These are phyloP conservation scores for Blastocystis sp. DNA, from an alignment of 352 stramenopile genomes.

Conservation along the genomic window DNA sequence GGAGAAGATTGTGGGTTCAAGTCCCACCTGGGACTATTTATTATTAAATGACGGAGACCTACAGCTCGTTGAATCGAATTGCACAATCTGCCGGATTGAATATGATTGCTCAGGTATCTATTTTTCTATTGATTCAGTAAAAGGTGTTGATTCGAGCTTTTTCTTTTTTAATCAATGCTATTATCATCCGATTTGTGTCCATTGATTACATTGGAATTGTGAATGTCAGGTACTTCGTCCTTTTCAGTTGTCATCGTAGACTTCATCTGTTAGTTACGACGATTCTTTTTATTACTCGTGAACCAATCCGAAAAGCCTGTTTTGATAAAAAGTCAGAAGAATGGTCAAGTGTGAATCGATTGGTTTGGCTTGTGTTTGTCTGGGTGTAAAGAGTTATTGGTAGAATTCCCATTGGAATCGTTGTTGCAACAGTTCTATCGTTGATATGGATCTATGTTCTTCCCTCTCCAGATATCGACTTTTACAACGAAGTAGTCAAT, in stretches of 20 bases:
- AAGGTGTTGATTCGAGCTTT: slow-evolving; percentile 34
- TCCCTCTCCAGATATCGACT: slow-evolving; percentile 2
- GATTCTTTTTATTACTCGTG: slow-evolving; percentile 43
- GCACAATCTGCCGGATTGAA: slow-evolving; percentile 30
- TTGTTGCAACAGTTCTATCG: neutral
- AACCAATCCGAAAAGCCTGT: slow-evolving; percentile 59
- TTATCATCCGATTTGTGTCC: slow-evolving; percentile 42
- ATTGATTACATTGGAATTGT: slow-evolving; percentile 24
- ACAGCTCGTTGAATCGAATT: slow-evolving; percentile 2
- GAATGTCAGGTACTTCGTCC: neutral
- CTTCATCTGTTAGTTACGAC: slow-evolving; percentile 5
- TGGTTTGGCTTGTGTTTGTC: neutral
- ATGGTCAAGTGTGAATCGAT: neutral
- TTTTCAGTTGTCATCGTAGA: neutral
- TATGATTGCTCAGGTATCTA: slow-evolving; percentile 31
- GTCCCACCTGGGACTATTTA: slow-evolving; percentile 61
- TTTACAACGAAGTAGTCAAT: slow-evolving; percentile 16
- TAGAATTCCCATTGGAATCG: slow-evolving; percentile 31
- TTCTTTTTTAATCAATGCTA: slow-evolving; percentile 28
- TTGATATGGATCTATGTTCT: slow-evolving; percentile 50
- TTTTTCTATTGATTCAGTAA: neutral
- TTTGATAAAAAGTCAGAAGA: slow-evolving; percentile 20
- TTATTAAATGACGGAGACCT: neutral
- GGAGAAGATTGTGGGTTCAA: slow-evolving; percentile 66
- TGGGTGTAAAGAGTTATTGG: neutral